phyloP scores from a whole-genome alignment of 1,139 yeast species.

The Taiozyma sp. region DNA sequence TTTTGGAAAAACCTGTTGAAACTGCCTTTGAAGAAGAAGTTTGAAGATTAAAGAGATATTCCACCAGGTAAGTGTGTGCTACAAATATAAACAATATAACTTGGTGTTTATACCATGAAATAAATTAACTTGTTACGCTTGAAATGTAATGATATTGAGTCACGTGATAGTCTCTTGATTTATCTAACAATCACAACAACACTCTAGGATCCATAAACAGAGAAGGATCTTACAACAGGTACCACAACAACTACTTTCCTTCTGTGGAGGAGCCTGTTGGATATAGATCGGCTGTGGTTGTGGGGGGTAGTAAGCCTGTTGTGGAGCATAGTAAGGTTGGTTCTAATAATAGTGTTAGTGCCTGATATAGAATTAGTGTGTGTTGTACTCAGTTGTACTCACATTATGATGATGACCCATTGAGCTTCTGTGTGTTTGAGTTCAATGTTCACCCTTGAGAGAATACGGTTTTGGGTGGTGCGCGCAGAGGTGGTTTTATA shows the following conservation, averaged over 20 bases:
- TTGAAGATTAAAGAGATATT: slow-evolving; percentile 18
- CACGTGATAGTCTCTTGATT: too few relatives aligned
- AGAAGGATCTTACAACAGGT: slow-evolving; percentile 32
- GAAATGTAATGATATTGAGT: too few relatives aligned
- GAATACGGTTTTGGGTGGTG: too few relatives aligned
- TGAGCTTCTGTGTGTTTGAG: neutral
- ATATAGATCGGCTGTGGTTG: slow-evolving; percentile 36
- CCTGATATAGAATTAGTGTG: neutral
- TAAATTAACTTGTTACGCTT: too few relatives aligned
- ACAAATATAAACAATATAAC: neutral
- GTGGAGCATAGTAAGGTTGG: slow-evolving; percentile 25
- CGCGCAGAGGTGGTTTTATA: neutral
- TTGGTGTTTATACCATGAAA: neutral
- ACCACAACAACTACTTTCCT: slow-evolving; percentile 28
- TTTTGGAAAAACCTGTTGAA: slow-evolving; percentile 97
- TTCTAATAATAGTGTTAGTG: neutral
- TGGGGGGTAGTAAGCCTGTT: slow-evolving; percentile 22
- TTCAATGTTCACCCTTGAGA: neutral
- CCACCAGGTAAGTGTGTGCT: neutral
- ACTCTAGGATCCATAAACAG: slow-evolving; percentile 31
- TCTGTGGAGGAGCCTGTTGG: slow-evolving; percentile 31
- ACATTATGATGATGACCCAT: neutral
- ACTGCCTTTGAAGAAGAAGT: slow-evolving; percentile 93
- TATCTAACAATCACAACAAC: slow-evolving; percentile 17
- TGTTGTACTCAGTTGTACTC: neutral